These are phyloP conservation scores for Dovyalis caffra DNA, from an alignment of 345 rosid species.

Conservation along the genomic window DNA sequence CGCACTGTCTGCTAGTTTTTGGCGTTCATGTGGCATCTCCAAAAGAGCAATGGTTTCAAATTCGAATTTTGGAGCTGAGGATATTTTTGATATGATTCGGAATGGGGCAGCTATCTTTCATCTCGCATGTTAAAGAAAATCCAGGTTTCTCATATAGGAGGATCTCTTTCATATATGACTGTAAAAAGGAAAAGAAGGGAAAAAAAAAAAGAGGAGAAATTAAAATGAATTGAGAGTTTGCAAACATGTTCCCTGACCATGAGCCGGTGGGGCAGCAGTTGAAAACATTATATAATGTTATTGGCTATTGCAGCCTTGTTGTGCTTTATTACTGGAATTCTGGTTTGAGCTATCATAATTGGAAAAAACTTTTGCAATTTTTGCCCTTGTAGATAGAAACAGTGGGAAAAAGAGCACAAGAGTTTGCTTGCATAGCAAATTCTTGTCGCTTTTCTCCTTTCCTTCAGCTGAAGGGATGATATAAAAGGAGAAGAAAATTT, in stretches of 20 bases:
- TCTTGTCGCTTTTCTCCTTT: not conserved
- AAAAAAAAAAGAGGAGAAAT: not conserved
- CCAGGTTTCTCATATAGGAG: conserved; percentile 20
- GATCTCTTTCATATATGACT: conserved; percentile 14
- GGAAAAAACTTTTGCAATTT: not conserved
- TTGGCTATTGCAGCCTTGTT: conserved; percentile 11
- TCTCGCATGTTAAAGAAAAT: conserved; percentile 14
- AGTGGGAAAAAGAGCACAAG: not conserved
- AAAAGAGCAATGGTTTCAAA: conserved; percentile 12
- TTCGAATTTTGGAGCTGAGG: conserved; percentile 36
- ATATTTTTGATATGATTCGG: conserved; percentile 13
- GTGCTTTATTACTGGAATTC: conserved; percentile 20
- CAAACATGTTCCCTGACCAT: conserved; percentile 13
- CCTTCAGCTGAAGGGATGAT: not conserved
- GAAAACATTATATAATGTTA: conserved; percentile 22
- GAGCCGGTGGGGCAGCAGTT: conserved; percentile 24
- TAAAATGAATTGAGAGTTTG: conserved; percentile 19
- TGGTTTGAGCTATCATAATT: not conserved
- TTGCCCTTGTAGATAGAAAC: not conserved
- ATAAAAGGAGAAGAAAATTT: not conserved
- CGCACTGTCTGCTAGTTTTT: conserved; percentile 57
- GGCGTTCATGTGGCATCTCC: conserved; percentile 17
- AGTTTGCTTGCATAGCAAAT: not conserved
- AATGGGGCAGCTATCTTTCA: conserved; percentile 14
- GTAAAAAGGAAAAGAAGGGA: conserved; percentile 23